Base-by-base conservation (phyloP, 805 yeast genomes). In the Teunomyces lycoperdinae region DNA sequence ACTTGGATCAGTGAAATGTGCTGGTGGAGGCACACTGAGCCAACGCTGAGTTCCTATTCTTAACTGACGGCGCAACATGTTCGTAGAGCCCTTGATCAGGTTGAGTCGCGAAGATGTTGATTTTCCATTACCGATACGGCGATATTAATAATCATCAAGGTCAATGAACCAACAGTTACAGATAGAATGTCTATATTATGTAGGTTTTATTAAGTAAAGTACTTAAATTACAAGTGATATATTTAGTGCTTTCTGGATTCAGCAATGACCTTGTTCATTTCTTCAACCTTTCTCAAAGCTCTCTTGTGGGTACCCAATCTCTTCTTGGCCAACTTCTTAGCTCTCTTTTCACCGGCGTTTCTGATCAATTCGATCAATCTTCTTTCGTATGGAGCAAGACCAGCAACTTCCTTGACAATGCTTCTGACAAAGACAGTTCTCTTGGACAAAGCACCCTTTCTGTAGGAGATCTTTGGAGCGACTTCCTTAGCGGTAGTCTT, bases 261-360 rank as follows among this genome's bases (percentile, higher is more conserved):
- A 75, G 96, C 87, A 78, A 92, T 92, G 83, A 92, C 83, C 75
- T 80, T 77, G 86, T 81, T 89, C 91, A 95, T 87, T 80, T 91
- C 97, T 81, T 94, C 99, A 75, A 94, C 96, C 91, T 94, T 94
- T 77, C 89, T 94, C 88, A 89, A 89, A 70, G 98, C 97, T 85
- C 99, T 95, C 83, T 84, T 85, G 87, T 92, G 96, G 69, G 99
- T 89, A 81, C 99, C 99, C 74, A 94, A 89, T 89, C 94, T 92
- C 96, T 89, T 94, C 94, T 94, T 94, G 64, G 98, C 97, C 74
- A 94, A 90, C 90, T 94, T 94, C 89, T 94, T 89, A 66, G 99
- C 99, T 84, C 98, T 94, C 96, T 94, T 94, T 83, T 94, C 99
- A 85, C 97, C 96, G 76, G 97, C 91, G 83, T 95, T 94, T 86